phyloP scores from a whole-genome alignment of 2,329 filamentous ascomycete species.

The Tolypocladium cylindrosporum region DNA sequence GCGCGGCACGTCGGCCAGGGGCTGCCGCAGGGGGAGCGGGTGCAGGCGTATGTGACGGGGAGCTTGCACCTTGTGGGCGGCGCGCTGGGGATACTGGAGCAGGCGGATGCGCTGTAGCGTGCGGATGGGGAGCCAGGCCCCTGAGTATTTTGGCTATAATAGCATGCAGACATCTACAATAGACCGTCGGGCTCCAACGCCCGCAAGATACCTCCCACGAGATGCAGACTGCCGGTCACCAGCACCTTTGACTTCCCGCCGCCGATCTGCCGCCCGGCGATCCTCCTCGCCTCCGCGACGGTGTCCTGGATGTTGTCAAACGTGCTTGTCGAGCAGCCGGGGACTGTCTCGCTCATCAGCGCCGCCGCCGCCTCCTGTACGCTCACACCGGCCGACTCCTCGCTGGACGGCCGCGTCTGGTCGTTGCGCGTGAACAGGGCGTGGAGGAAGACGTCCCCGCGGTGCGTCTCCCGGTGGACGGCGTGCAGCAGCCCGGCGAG shows the following conservation, averaged over 20 bases:
- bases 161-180: conserved; percentile 13
- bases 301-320: conserved; percentile 64
- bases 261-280: conserved; percentile 14
- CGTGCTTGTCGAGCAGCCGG: conserved; percentile 33
- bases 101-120: conserved; percentile 29
- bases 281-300: conserved; percentile 43
- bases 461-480: conserved; percentile 29
- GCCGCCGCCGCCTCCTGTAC: conserved; percentile 60
- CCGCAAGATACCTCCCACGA: conserved; percentile 70
- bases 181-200: conserved; percentile 46
- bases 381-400: conserved; percentile 34
- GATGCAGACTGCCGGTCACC: conserved; percentile 75
- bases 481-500: conserved; percentile 52
- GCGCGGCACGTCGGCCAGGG: conserved; percentile 26
- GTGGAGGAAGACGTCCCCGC: conserved; percentile 48
- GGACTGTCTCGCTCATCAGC: conserved; percentile 48
- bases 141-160: background rate
- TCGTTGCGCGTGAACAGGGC: conserved; percentile 77
- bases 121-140: background rate
- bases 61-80: conserved; percentile 55
- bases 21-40: conserved; percentile 19
- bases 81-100: conserved; percentile 38
- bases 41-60: conserved; percentile 47
- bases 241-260: conserved; percentile 39
- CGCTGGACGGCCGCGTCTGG: conserved; percentile 8